Conservation (phyloP, 306 rosid species). For the Prosopis cineraria region DNA sequence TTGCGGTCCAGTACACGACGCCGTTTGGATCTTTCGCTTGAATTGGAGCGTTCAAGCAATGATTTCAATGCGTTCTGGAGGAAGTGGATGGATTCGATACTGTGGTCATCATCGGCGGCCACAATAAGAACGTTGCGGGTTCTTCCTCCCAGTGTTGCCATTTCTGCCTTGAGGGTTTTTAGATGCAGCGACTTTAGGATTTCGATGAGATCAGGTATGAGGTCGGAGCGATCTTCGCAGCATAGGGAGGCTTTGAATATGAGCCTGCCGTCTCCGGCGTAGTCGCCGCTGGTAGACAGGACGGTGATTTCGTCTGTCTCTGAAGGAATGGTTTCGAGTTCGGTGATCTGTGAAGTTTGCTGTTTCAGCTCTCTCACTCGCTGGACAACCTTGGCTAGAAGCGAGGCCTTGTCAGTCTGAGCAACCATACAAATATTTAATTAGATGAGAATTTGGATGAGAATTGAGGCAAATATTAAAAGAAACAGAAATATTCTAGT, state of each 20-base stretch:
- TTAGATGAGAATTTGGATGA: background rate
- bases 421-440: background rate
- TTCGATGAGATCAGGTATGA: conserved; percentile 81
- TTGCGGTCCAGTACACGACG: conserved; percentile 70
- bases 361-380: conserved; percentile 85
- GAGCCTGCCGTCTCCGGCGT: conserved; percentile 56
- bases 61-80: conserved; percentile 88
- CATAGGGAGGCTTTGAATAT: conserved; percentile 89
- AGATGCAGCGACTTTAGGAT: conserved; percentile 82
- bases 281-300: conserved; percentile 44
- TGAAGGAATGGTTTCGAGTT: conserved; percentile 74
- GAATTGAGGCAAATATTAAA: background rate
- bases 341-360: conserved; percentile 63
- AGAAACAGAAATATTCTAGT: background rate
- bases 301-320: conserved; percentile 89
- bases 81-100: conserved; percentile 84
- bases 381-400: conserved; percentile 86
- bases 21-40: conserved; percentile 73
- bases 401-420: conserved; percentile 96
- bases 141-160: conserved; percentile 90
- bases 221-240: conserved; percentile 93
- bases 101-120: conserved; percentile 81
- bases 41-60: conserved; percentile 67
- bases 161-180: conserved; percentile 77
- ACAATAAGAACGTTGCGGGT: conserved; percentile 74